A percentile compares a stretch with the other conserved stretches of the same genome.
Conservation (phyloP, 305 asterid species). For the Solanum chacoense region DNA sequence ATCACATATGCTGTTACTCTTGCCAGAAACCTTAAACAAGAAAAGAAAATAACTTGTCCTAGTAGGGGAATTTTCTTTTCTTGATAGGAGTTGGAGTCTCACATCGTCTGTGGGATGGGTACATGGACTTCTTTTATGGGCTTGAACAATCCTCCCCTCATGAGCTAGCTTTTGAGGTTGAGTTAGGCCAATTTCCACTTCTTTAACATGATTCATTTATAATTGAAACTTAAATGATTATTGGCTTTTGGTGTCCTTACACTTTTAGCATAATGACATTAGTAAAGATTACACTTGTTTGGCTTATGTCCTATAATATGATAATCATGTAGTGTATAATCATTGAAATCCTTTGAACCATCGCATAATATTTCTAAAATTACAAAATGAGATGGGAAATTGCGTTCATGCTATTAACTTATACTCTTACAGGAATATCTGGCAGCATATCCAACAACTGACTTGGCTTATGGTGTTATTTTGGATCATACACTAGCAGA, state of each 20-base stretch:
- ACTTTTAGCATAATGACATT: neutral
- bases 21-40: neutral
- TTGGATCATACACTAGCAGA: conserved; percentile 97
- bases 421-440: conserved; percentile 66
- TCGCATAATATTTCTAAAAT: neutral
- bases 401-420: neutral
- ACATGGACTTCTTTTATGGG: neutral
- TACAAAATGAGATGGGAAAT: neutral
- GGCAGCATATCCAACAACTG: conserved; percentile 63
- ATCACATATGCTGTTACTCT: neutral
- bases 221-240: neutral
- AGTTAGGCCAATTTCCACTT: neutral
- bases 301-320: neutral
- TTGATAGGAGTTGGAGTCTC: neutral
- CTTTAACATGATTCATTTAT: neutral
- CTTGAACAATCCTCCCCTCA: neutral
- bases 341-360: neutral
- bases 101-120: neutral
- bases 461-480: conserved; percentile 87
- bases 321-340: neutral
- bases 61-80: neutral
- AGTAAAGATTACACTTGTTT: neutral
- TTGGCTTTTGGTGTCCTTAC: neutral
- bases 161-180: neutral
- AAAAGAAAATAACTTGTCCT: neutral